Evolutionary conservation across 2,329 filamentous ascomycete species (phyloP).

Genomic region (Chalara sp.): DNA sequence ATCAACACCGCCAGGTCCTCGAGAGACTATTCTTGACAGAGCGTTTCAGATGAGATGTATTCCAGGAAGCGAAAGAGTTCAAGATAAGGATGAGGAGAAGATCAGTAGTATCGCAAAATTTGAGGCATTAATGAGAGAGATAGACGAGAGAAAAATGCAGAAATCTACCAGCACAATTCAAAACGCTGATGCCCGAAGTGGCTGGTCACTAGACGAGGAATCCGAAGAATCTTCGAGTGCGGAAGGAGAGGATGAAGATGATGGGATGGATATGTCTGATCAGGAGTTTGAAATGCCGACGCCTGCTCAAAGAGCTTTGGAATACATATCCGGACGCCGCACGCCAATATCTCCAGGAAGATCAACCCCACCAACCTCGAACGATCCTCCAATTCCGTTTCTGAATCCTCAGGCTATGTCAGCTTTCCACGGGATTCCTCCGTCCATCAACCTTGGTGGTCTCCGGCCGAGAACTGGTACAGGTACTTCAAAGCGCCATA

Average conservation of each 20-base stretch:
- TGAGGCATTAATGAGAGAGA: slow-evolving; percentile 58
- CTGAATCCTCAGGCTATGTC: slow-evolving; percentile 24
- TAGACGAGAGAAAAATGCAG: slow-evolving; percentile 37
- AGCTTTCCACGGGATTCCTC: slow-evolving; percentile 17
- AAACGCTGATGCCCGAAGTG: slow-evolving; percentile 16
- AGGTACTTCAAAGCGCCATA: slow-evolving; percentile 11
- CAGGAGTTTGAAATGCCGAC: slow-evolving; percentile 22
- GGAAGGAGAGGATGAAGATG: slow-evolving; percentile 30
- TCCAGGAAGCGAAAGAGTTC: slow-evolving; percentile 48
- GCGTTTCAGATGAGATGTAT: slow-evolving; percentile 59
- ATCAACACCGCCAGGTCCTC: slow-evolving; percentile 37
- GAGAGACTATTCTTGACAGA: slow-evolving; percentile 61
- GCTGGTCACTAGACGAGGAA: slow-evolving; percentile 23
- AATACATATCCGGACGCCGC: slow-evolving; percentile 26
- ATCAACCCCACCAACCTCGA: slow-evolving; percentile 16
- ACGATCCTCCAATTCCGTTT: slow-evolving; percentile 20
- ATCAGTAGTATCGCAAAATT: slow-evolving; percentile 59
- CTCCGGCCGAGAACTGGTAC: slow-evolving; percentile 21
- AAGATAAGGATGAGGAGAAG: slow-evolving; percentile 48
- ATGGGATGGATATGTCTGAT: slow-evolving; percentile 23
- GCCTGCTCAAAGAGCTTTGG: slow-evolving; percentile 25
- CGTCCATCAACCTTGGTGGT: slow-evolving; percentile 4
- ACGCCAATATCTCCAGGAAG: slow-evolving; percentile 12
- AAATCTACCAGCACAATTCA: slow-evolving; percentile 3
- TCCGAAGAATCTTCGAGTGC: slow-evolving; percentile 32